Conservation (phyloP, 2,329 filamentous ascomycete species). For the Cordyceps sp. region DNA sequence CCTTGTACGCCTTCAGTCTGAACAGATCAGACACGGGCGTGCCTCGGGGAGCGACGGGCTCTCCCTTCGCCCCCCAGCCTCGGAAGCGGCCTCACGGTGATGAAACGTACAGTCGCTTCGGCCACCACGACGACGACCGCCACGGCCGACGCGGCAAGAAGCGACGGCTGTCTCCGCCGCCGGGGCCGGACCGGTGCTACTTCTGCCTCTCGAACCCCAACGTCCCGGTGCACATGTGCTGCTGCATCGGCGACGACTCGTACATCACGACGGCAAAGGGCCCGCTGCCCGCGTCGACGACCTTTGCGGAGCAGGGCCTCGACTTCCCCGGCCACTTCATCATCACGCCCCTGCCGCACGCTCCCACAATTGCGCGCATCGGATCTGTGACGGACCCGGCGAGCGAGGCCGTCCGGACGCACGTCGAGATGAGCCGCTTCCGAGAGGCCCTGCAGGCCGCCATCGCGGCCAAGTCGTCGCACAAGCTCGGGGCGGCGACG, state of each 20-base stretch:
- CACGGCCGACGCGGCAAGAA: constrained; percentile 28
- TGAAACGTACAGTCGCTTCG: constrained; percentile 38
- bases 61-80: constrained; percentile 45
- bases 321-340: constrained; percentile 73
- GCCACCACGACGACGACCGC: constrained; percentile 25
- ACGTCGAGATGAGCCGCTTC: constrained; percentile 71
- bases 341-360: constrained; percentile 76
- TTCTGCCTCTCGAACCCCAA: constrained; percentile 87
- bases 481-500: constrained; percentile 63
- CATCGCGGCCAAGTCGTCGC: constrained; percentile 38
- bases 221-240: constrained; percentile 73
- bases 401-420: constrained; percentile 42
- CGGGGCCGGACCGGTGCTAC: constrained; percentile 69
- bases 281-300: constrained; percentile 55
- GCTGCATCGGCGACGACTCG: constrained; percentile 70
- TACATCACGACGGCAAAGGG: constrained; percentile 91
- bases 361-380: constrained; percentile 57
- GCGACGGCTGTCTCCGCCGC: constrained; percentile 34
- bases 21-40: constrained; percentile 47
- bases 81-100: constrained; percentile 39
- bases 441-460: constrained; percentile 63
- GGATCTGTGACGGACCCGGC: constrained; percentile 32
- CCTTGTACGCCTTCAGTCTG: constrained; percentile 63
- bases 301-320: constrained; percentile 48
- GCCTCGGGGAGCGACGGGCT: constrained; percentile 56